Conservation (phyloP, 2,329 filamentous ascomycete species). For the Xylaria sp. region DNA sequence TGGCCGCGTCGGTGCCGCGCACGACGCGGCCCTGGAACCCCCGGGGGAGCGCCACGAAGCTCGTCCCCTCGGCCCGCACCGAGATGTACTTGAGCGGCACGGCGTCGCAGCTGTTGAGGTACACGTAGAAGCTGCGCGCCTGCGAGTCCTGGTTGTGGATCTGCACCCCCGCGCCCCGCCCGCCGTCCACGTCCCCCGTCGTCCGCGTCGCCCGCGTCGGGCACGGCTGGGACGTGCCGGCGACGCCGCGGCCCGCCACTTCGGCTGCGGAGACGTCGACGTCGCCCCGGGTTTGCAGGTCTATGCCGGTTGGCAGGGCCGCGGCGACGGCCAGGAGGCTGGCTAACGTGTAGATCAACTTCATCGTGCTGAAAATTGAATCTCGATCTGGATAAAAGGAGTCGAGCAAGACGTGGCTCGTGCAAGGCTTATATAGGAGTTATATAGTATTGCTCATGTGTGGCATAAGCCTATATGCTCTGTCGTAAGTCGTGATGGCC, state of each 20-base stretch:
- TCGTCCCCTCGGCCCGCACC: constrained; percentile 4
- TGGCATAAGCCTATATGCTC: too few species aligned
- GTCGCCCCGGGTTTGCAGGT: neutral
- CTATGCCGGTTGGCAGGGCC: constrained; percentile 7
- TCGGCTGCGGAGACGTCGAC: too few species aligned
- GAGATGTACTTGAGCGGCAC: constrained; percentile 16
- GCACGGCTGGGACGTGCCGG: constrained; percentile 2
- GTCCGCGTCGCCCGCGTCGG: constrained; percentile 1
- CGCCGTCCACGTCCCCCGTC: neutral
- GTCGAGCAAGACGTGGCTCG: too few species aligned
- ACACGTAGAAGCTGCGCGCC: constrained; percentile 22
- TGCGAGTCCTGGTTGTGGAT: constrained; percentile 16
- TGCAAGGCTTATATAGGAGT: too few species aligned
- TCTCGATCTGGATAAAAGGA: neutral
- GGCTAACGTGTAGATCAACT: constrained; percentile 11
- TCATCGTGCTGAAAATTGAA: constrained; percentile 7
- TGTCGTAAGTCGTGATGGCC: too few species aligned
- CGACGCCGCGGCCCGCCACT: too few species aligned
- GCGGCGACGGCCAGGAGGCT: constrained; percentile 12
- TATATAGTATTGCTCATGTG: too few species aligned
- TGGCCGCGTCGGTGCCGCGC: constrained; percentile 16
- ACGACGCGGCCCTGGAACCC: constrained; percentile 25
- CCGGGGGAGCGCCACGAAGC: constrained; percentile 16
- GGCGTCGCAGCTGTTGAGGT: constrained; percentile 25
- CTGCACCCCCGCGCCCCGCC: constrained; percentile 11